Evolutionary conservation across 169 alveolate species (phyloP).

Genomic region (Plasmodium gonderi): DNA sequence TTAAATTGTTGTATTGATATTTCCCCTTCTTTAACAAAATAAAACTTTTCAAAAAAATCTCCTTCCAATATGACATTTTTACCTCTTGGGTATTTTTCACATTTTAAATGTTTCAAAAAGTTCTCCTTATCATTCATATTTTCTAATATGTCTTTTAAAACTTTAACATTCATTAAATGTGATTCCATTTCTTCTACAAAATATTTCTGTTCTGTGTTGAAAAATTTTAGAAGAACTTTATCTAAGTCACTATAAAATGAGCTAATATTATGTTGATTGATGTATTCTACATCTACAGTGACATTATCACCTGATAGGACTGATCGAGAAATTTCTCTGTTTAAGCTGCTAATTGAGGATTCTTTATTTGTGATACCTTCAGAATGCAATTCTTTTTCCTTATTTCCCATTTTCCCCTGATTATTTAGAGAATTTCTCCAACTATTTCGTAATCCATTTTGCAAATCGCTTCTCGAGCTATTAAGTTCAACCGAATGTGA

Average conservation of each 20-base stretch:
- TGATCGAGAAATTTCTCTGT: background rate
- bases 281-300: slow-evolving; percentile 36
- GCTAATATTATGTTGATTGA: slow-evolving; percentile 19
- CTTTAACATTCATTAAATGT: slow-evolving; percentile 45
- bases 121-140: slow-evolving; percentile 50
- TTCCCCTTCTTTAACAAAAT: slow-evolving; percentile 56
- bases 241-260: slow-evolving; percentile 71
- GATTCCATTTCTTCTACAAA: slow-evolving; percentile 72
- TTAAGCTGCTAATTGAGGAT: background rate
- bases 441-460: too few relatives aligned
- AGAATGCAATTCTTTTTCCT: background rate
- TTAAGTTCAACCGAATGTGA: too few relatives aligned
- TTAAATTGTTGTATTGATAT: slow-evolving; percentile 64
- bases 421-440: too few relatives aligned
- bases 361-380: background rate
- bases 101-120: slow-evolving; percentile 27
- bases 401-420: background rate
- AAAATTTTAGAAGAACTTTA: slow-evolving; percentile 29
- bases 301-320: slow-evolving; percentile 16
- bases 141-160: slow-evolving; percentile 19
- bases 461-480: too few relatives aligned
- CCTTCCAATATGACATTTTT: slow-evolving; percentile 67
- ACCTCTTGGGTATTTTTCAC: slow-evolving; percentile 65
- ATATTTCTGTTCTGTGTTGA: slow-evolving; percentile 69
- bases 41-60: slow-evolving; percentile 44